These are phyloP conservation scores for Flaveria robusta DNA, from an alignment of 129 eudicot genomes.

Conservation along the genomic window DNA sequence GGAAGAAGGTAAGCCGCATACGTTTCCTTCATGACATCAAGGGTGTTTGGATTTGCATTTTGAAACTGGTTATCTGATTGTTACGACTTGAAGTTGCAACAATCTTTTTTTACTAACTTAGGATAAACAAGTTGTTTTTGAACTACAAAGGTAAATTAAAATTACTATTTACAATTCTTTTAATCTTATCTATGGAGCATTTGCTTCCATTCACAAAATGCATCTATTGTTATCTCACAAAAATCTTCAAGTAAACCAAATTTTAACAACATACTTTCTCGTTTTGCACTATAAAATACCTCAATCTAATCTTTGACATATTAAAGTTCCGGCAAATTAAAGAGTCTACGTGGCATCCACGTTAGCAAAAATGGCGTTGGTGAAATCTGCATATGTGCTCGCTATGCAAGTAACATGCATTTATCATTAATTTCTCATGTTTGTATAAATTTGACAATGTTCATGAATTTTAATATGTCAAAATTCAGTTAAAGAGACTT, in stretches of 20 bases:
- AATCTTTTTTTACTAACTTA: neutral
- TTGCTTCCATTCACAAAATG: neutral
- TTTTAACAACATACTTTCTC: neutral
- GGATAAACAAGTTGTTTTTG: too few relatives aligned
- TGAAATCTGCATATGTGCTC: neutral
- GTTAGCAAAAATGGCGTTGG: too few relatives aligned
- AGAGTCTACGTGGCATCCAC: neutral
- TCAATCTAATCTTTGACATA: neutral
- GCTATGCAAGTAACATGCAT: neutral
- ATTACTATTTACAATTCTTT: neutral
- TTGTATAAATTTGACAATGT: too few relatives aligned
- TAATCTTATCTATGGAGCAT: neutral
- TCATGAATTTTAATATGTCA: too few relatives aligned
- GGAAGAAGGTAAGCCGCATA: conserved; percentile 59
- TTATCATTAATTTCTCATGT: too few relatives aligned
- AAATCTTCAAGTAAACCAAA: neutral
- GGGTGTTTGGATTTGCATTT: conserved; percentile 3
- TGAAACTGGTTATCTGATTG: neutral
- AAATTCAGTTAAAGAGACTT: too few relatives aligned
- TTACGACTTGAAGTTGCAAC: neutral
- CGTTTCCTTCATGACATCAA: neutral
- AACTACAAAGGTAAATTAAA: neutral
- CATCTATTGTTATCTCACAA: neutral
- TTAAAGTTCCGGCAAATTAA: neutral
- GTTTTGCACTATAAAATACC: neutral